Conservation (phyloP, 148 eudicot genomes). For the Chenopodium quinoa region DNA sequence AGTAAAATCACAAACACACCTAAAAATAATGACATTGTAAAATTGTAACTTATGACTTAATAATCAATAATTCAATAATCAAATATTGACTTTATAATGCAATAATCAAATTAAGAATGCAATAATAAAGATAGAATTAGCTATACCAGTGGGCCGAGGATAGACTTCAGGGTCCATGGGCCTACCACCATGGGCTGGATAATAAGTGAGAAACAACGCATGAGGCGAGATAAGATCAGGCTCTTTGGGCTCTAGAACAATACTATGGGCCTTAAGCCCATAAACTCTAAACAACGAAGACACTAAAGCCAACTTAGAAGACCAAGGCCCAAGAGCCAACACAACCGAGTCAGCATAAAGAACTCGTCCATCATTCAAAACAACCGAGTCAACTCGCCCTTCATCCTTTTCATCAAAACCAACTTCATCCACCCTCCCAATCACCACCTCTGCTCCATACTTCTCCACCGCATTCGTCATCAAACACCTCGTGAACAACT, state of each 20-base stretch:
- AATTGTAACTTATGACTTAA: too few relatives aligned
- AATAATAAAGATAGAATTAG: neutral
- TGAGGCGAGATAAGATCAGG: constrained; percentile 54
- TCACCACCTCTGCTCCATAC: constrained; percentile 66
- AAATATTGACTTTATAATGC: too few relatives aligned
- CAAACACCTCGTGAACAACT: constrained; percentile 55
- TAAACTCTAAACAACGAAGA: constrained; percentile 57
- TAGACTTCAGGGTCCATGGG: constrained; percentile 83
- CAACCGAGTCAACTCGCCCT: constrained; percentile 46
- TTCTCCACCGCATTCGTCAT: constrained; percentile 59
- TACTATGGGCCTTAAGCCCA: constrained; percentile 85
- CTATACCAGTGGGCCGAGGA: constrained; percentile 83
- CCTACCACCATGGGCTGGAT: constrained; percentile 45
- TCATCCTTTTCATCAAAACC: constrained; percentile 34
- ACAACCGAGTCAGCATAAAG: constrained; percentile 69
- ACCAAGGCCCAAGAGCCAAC: constrained; percentile 91
- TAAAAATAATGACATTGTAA: too few relatives aligned
- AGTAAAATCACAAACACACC: too few relatives aligned
- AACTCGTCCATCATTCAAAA: constrained; percentile 51
- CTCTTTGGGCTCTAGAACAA: constrained; percentile 72
- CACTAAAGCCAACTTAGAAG: constrained; percentile 42
- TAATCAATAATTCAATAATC: too few relatives aligned
- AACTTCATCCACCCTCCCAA: constrained; percentile 57
- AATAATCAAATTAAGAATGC: too few relatives aligned
- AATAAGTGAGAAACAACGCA: constrained; percentile 67